Evolutionary conservation across 495 filamentous ascomycete genomes (phyloP).

Genomic region (Talaromyces nanjingensis): DNA sequence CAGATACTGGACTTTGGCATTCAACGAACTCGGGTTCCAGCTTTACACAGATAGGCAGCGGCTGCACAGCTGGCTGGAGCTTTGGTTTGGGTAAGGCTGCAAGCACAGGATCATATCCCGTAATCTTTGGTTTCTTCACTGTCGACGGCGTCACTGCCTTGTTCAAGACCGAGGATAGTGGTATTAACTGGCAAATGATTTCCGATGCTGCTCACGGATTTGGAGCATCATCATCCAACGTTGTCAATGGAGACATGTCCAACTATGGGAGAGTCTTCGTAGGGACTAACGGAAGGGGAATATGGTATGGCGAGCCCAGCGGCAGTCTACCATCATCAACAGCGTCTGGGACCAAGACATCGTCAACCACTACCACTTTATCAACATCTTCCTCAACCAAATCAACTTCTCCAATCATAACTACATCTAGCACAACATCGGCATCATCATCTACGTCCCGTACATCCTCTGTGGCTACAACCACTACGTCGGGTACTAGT

Average conservation of each 20-base stretch:
- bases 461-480: not conserved
- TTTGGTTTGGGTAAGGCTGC: slow-evolving; percentile 34
- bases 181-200: slow-evolving; percentile 44
- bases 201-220: slow-evolving; percentile 46
- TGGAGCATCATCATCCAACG: slow-evolving; percentile 37
- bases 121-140: slow-evolving; percentile 42
- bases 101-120: slow-evolving; percentile 25
- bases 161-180: slow-evolving; percentile 41
- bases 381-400: not conserved
- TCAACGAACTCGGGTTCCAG: slow-evolving; percentile 40
- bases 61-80: slow-evolving; percentile 31
- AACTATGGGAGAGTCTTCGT: slow-evolving; percentile 45
- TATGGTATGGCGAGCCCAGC: slow-evolving; percentile 33
- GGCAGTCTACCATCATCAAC: slow-evolving; percentile 1
- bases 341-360: not conserved
- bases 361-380: not conserved
- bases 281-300: slow-evolving; percentile 52
- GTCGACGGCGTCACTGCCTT: slow-evolving; percentile 36
- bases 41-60: slow-evolving; percentile 30
- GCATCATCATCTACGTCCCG: not conserved
- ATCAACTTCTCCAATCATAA: not conserved
- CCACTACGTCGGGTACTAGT: not conserved
- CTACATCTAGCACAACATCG: not conserved
- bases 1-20: slow-evolving; percentile 46
- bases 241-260: slow-evolving; percentile 40